Evolutionary conservation across 108 stramenopile species (phyloP).

Genomic region (Craspedostauros australis): DNA sequence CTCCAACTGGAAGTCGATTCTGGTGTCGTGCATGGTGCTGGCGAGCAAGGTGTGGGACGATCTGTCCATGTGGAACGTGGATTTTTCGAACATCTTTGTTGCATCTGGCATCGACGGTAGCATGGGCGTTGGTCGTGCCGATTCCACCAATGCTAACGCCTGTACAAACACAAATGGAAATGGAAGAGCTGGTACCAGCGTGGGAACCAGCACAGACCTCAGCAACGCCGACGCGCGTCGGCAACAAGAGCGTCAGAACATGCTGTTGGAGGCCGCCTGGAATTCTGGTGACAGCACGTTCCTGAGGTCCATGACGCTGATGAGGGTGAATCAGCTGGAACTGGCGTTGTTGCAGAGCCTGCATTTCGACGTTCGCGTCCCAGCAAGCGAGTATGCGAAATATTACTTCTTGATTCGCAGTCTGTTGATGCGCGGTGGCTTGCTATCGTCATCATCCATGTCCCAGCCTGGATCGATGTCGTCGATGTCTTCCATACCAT

Average conservation of each 20-base stretch:
- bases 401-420: slow-evolving; percentile 93
- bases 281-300: slow-evolving; percentile 43
- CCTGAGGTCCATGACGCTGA: slow-evolving; percentile 60
- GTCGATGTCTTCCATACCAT: too few relatives aligned
- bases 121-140: too few relatives aligned
- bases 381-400: slow-evolving; percentile 91
- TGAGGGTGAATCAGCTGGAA: slow-evolving; percentile 91
- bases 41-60: slow-evolving; percentile 84
- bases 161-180: too few relatives aligned
- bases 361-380: slow-evolving; percentile 86
- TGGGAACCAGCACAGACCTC: too few relatives aligned
- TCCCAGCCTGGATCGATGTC: too few relatives aligned
- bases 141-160: too few relatives aligned
- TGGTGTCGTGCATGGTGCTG: slow-evolving; percentile 82
- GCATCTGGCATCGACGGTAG: slow-evolving; percentile 61
- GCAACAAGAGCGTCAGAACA: too few relatives aligned
- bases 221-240: slow-evolving; percentile 78
- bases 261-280: too few relatives aligned
- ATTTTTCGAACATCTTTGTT: slow-evolving; percentile 91
- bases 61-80: slow-evolving; percentile 89
- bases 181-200: too few relatives aligned
- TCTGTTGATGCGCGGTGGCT: slow-evolving; percentile 75
- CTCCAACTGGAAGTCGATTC: slow-evolving; percentile 79
- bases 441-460: too few relatives aligned
- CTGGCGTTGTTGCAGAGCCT: slow-evolving; percentile 57